Evolutionary conservation across 768 basidiomycete genomes (phyloP).

Genomic region (Termitomyces sp.): DNA sequence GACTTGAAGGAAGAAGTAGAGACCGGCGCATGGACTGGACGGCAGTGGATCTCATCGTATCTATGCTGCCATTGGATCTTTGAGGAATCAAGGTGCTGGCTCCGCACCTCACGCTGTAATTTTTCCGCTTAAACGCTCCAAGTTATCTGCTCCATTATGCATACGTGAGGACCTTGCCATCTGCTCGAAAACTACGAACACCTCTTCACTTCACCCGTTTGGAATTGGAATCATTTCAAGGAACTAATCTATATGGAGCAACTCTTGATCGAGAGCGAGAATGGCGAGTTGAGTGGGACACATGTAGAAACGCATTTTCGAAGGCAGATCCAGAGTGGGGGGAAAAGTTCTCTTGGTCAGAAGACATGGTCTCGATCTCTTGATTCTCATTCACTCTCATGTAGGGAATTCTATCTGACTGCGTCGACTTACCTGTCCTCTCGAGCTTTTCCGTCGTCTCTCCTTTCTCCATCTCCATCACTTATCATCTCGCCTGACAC

Average conservation of each 20-base stretch:
- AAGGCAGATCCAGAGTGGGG: conserved; percentile 35
- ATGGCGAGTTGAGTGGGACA: conserved; percentile 60
- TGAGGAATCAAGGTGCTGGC: conserved; percentile 29
- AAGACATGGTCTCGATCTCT: not conserved
- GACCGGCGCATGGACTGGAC: conserved; percentile 45
- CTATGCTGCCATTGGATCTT: conserved; percentile 59
- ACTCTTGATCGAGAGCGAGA: conserved; percentile 57
- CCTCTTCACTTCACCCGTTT: conserved; percentile 61
- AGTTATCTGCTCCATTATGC: conserved; percentile 37
- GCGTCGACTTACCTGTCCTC: conserved; percentile 80
- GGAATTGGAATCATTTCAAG: conserved; percentile 66
- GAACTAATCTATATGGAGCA: conserved; percentile 79
- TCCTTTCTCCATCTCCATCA: conserved; percentile 56
- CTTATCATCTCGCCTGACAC: conserved; percentile 45
- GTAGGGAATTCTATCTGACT: conserved; percentile 67
- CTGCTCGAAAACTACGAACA: conserved; percentile 51
- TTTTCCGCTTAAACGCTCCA: conserved; percentile 9
- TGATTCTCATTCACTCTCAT: conserved; percentile 3
- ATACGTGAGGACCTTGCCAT: conserved; percentile 69
- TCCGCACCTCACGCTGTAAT: not conserved
- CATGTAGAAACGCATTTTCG: conserved; percentile 40
- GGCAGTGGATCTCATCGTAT: conserved; percentile 67
- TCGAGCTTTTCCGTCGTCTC: conserved; percentile 83
- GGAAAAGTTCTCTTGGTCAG: conserved; percentile 63
- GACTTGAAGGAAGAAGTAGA: conserved; percentile 13